Base-by-base conservation (phyloP, 2,329 filamentous ascomycete genomes). In the Torrubiella hemipterigena region DNA sequence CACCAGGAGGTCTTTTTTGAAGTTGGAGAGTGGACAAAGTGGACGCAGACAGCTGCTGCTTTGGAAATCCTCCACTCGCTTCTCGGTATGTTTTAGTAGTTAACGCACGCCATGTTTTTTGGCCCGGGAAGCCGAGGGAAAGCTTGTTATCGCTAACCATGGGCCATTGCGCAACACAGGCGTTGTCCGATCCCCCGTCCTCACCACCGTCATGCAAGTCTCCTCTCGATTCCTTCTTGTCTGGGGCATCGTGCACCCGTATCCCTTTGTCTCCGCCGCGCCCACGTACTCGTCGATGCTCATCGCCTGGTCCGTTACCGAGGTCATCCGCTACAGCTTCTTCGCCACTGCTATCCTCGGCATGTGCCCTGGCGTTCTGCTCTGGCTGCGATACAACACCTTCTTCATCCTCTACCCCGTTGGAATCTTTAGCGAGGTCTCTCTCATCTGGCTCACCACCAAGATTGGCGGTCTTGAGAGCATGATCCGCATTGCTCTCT, bases 341-440 rank as follows among this genome's bases (percentile, higher is more conserved):
- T 96, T 96, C 53, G 81, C 82, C 21, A 67, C 86, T 46, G 76
- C 74, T 44, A 69, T 91, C 19, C 60, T 65, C 40, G 67, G 72
- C 17, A 51, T 58, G 37, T 72, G 81, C 18, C 83, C 86, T 0
- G 52, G 47, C 1, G 61, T 67, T 37, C 68, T 94, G 50, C 75
- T 74, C 22, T 93, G 85, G 81, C 62, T 93, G 56, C 69, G 86
- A 45, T 87, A 95, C 59, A 94, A 93, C 55, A 86, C 83, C 7
- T 98, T 98, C 59, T 85, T 84, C 47, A 61, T 95, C 22, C 71
- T 98, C 15, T 98, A 98, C 58, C 91, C 91, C 1, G 54, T 96
- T 37, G 91, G 91, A 25, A 95, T 96, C 49, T 66, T 71, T 24
- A 91, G 82, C 59, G 91, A 98, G 67, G 83, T 81, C 47, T 74